These are phyloP conservation scores for Aeschynomene evenia DNA, from an alignment of 306 rosid species.

Conservation along the genomic window DNA sequence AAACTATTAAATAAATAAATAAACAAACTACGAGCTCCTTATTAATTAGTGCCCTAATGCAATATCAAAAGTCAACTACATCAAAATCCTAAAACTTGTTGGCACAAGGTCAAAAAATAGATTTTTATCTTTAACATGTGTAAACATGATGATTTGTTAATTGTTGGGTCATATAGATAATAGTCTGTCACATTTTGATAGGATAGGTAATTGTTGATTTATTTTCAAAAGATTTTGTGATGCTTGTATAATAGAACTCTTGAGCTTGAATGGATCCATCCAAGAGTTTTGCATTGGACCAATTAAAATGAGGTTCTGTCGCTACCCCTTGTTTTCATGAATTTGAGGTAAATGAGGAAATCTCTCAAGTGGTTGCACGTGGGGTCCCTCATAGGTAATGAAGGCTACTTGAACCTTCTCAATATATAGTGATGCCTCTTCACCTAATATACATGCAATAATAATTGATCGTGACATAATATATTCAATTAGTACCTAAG, in stretches of 20 bases:
- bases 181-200: background rate
- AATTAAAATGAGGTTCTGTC: background rate
- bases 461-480: too few species aligned
- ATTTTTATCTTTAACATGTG: background rate
- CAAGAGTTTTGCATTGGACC: background rate
- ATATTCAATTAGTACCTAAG: too few species aligned
- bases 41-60: background rate
- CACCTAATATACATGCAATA: too few species aligned
- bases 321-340: background rate
- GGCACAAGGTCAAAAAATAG: slow-evolving; percentile 6
- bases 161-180: background rate
- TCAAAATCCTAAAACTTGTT: background rate
- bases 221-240: background rate
- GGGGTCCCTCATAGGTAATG: background rate
- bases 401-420: background rate
- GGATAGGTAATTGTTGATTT: background rate
- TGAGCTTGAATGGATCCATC: background rate
- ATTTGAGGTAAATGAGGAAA: background rate
- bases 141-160: background rate
- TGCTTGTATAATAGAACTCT: background rate
- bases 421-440: background rate
- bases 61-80: background rate
- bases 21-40: background rate
- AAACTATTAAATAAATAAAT: too few species aligned
- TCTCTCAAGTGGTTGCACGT: background rate